Percentiles rank a stretch among this genome's conserved stretches.
These are phyloP conservation scores for Pseudoneurospora amorphoporcata DNA, from an alignment of 495 filamentous ascomycete genomes.

Conservation along the genomic window DNA sequence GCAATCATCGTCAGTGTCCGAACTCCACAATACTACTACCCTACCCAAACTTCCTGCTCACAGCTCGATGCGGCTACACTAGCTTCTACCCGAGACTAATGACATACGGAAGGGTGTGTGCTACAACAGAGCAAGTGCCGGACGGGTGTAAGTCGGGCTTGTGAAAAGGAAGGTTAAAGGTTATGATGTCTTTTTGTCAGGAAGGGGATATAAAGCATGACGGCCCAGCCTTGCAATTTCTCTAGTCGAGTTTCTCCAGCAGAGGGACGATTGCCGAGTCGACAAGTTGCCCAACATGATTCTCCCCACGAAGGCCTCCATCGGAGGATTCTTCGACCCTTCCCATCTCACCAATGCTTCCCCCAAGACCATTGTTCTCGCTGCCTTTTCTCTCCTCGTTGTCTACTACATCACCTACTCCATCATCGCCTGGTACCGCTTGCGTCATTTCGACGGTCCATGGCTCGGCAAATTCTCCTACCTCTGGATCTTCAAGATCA, in stretches of 20 bases:
- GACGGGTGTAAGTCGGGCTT: not conserved
- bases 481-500: slow-evolving; percentile 7
- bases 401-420: slow-evolving; percentile 6
- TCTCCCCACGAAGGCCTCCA: not conserved
- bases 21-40: not conserved
- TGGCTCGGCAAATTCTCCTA: slow-evolving; percentile 14
- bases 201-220: not conserved
- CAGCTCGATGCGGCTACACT: not conserved
- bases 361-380: not conserved
- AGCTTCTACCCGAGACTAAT: not conserved
- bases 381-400: not conserved
- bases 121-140: not conserved
- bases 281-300: not conserved
- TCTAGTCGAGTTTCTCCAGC: not conserved
- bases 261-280: not conserved
- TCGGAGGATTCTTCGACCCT: not conserved
- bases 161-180: not conserved
- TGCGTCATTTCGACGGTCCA: slow-evolving; percentile 16
- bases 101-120: not conserved
- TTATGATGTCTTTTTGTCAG: not conserved
- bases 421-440: slow-evolving; percentile 8
- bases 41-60: not conserved
- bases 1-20: not conserved
- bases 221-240: not conserved
- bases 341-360: not conserved